Conservation (phyloP, 352 stramenopile genomes). For the Pythium brachiatum region DNA sequence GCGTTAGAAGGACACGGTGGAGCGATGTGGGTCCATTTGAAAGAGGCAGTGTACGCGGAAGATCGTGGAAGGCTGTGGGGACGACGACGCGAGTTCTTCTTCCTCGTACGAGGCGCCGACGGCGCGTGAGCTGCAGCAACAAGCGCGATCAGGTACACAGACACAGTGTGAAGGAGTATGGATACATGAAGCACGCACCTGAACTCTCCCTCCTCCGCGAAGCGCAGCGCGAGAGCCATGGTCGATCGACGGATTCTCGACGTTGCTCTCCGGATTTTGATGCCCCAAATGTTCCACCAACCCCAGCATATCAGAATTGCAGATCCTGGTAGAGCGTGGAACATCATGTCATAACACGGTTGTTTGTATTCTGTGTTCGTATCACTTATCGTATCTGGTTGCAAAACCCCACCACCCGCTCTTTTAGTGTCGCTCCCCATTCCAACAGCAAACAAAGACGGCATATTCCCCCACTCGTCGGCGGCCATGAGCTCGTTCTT, state of each 20-base stretch:
- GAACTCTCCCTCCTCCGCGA: conserved; percentile 34
- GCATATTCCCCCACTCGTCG: neutral
- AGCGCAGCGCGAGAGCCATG: conserved; percentile 34
- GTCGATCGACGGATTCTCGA: neutral
- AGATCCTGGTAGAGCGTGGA: too few relatives aligned
- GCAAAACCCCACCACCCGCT: conserved; percentile 17
- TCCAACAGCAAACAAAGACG: neutral
- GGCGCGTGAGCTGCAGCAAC: conserved; percentile 42
- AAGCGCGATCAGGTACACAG: neutral
- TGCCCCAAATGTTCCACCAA: neutral
- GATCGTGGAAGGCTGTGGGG: conserved; percentile 35
- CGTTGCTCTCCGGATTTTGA: neutral
- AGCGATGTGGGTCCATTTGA: neutral
- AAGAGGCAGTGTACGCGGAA: conserved; percentile 46
- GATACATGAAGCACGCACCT: conserved; percentile 9
- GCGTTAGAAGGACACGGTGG: neutral
- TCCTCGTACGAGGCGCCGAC: conserved; percentile 34
- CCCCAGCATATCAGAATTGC: too few relatives aligned
- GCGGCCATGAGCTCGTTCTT: conserved; percentile 67
- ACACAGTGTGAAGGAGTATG: neutral
- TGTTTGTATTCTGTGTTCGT: neutral
- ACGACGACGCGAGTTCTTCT: conserved; percentile 20
- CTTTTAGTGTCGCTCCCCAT: neutral
- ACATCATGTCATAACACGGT: too few relatives aligned
- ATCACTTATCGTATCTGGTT: neutral